These are phyloP conservation scores for Kwoniella shandongensis DNA, from an alignment of 768 basidiomycete genomes.

Conservation along the genomic window DNA sequence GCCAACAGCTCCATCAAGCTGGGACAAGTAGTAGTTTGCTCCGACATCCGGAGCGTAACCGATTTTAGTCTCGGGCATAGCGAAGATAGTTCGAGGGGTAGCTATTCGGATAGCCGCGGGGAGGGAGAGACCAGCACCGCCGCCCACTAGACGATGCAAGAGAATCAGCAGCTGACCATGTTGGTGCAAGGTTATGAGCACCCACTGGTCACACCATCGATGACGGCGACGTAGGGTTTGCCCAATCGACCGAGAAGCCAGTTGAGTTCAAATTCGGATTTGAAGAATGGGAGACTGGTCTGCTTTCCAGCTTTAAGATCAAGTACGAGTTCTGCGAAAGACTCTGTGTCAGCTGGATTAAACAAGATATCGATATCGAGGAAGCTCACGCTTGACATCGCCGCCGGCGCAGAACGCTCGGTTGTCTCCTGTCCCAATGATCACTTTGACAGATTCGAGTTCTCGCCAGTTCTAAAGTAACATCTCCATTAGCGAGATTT, in stretches of 20 bases:
- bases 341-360: constrained; percentile 8
- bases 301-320: constrained; percentile 39
- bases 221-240: constrained; percentile 86
- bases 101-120: constrained; percentile 87
- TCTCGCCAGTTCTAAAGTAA: constrained; percentile 44
- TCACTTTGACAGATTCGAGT: constrained; percentile 41
- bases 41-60: constrained; percentile 79
- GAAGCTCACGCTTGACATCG: constrained; percentile 76
- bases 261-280: constrained; percentile 64
- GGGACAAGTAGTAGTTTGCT: constrained; percentile 80
- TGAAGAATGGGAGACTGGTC: constrained; percentile 71
- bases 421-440: constrained; percentile 55
- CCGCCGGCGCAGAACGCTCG: constrained; percentile 92
- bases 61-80: constrained; percentile 84
- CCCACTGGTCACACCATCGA: constrained; percentile 90
- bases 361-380: not conserved
- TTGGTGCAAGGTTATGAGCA: constrained; percentile 40
- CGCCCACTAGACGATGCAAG: constrained; percentile 70
- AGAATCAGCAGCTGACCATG: not conserved
- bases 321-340: constrained; percentile 30
- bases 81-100: constrained; percentile 84
- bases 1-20: constrained; percentile 86
- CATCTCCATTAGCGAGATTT: too few species aligned
- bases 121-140: constrained; percentile 83
- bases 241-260: constrained; percentile 59